A percentile compares a stretch with the other conserved stretches of the same genome.
Evolutionary conservation across 2,329 filamentous ascomycete genomes (phyloP).

Genomic region (Rugonectria rugulosa): DNA sequence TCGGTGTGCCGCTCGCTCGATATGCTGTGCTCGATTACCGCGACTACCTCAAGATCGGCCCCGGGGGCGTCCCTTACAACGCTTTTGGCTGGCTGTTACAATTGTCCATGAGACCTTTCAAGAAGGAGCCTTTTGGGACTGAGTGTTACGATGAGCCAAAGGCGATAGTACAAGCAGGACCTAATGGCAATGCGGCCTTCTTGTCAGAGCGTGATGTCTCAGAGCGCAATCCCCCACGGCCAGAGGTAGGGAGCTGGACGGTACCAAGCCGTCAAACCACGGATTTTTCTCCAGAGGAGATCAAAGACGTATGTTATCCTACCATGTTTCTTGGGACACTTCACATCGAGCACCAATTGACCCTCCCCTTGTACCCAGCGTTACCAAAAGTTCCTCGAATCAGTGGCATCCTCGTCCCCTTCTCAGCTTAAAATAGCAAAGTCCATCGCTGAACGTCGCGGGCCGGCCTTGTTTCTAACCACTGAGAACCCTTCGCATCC

Average conservation of each 20-base stretch:
- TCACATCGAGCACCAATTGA: neutral
- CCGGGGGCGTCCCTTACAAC: constrained; percentile 20
- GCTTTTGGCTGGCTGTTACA: constrained; percentile 25
- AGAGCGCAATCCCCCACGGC: constrained; percentile 19
- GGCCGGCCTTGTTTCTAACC: constrained; percentile 24
- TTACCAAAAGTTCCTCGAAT: constrained; percentile 24
- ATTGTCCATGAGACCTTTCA: constrained; percentile 20
- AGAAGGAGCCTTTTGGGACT: constrained; percentile 20
- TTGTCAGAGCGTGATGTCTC: constrained; percentile 22
- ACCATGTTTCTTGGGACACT: neutral
- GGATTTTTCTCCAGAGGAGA: constrained; percentile 9
- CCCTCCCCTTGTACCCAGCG: neutral
- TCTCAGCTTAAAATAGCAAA: constrained; percentile 26
- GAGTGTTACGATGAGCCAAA: constrained; percentile 8
- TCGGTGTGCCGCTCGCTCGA: constrained; percentile 23
- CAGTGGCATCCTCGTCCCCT: constrained; percentile 18
- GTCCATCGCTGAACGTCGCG: constrained; percentile 21
- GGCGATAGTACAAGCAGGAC: constrained; percentile 3
- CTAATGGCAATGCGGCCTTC: constrained; percentile 21
- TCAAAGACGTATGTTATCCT: neutral
- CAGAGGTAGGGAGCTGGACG: constrained; percentile 22
- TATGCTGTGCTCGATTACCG: constrained; percentile 17
- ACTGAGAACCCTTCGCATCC: constrained; percentile 1
- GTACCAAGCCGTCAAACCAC: constrained; percentile 28
- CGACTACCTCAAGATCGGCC: constrained; percentile 26